A percentile compares a stretch with the other conserved stretches of the same genome.
Evolutionary conservation across 306 rosid genomes (phyloP).

Genomic region (Citrullus mucosospermus): DNA sequence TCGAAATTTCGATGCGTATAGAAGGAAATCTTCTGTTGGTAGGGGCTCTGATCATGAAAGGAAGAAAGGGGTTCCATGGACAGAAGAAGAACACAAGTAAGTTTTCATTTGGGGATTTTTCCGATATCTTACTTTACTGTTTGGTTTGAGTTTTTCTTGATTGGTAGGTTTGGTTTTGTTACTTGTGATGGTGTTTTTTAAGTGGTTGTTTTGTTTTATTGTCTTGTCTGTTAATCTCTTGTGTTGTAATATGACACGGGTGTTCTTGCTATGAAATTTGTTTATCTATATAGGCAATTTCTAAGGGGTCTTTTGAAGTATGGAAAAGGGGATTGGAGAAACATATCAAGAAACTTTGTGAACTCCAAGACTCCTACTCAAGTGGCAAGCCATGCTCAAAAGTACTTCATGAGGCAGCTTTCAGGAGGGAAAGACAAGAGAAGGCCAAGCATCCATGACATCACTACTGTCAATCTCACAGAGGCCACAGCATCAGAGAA

Average conservation of each 20-base stretch:
- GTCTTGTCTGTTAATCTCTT: neutral
- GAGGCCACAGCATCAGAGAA: constrained; percentile 28
- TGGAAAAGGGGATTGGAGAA: constrained; percentile 97
- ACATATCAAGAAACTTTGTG: constrained; percentile 70
- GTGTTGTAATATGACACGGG: neutral
- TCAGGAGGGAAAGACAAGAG: constrained; percentile 80
- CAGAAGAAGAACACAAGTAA: constrained; percentile 87
- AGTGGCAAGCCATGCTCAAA: constrained; percentile 67
- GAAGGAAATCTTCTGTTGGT: constrained; percentile 35
- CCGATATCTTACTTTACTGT: neutral
- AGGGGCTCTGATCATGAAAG: constrained; percentile 69
- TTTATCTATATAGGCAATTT: constrained; percentile 42
- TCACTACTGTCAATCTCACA: constrained; percentile 63
- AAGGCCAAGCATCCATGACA: constrained; percentile 91
- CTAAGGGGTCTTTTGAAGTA: constrained; percentile 72
- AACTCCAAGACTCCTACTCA: constrained; percentile 46
- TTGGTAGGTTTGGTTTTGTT: neutral
- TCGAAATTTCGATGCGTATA: constrained; percentile 35
- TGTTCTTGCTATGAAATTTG: neutral
- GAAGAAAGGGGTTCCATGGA: constrained; percentile 61
- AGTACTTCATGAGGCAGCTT: constrained; percentile 76
- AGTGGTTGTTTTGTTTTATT: neutral
- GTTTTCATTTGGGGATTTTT: constrained; percentile 2
- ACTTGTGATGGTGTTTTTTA: neutral
- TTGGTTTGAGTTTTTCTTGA: neutral